These are phyloP conservation scores for Didymella sp. DNA, from an alignment of 2,329 filamentous ascomycete species.

Conservation along the genomic window DNA sequence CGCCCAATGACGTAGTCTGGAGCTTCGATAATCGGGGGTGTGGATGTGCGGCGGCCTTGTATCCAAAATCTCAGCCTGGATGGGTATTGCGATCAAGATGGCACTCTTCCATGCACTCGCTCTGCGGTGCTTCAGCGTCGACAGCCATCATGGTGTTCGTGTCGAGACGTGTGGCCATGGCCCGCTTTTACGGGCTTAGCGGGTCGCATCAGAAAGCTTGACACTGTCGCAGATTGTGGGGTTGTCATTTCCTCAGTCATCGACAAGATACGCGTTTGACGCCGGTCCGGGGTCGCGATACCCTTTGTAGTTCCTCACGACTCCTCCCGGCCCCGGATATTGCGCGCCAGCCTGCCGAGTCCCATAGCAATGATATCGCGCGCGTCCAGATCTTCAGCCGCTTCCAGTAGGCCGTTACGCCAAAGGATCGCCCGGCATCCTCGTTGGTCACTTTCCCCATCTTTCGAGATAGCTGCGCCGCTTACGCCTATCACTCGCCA, in stretches of 20 bases:
- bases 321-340: neutral
- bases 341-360: conserved; percentile 1
- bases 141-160: conserved; percentile 20
- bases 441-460: neutral
- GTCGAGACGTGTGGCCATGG: conserved; percentile 2
- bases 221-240: conserved; percentile 7
- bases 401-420: neutral
- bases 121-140: conserved; percentile 1
- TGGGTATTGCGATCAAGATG: neutral
- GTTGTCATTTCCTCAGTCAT: conserved; percentile 20
- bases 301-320: conserved; percentile 2
- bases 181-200: conserved; percentile 13
- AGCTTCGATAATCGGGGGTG: neutral
- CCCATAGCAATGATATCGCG: neutral
- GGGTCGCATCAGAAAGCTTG: conserved; percentile 14
- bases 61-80: neutral
- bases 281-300: conserved; percentile 8
- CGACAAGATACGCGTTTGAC: conserved; percentile 20
- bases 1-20: conserved; percentile 10
- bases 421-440: neutral
- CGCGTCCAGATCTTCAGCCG: conserved; percentile 7
- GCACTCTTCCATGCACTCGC: neutral
- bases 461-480: conserved; percentile 5
- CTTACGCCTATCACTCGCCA: conserved; percentile 3
- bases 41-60: neutral